These are phyloP conservation scores for Cardiospermum halicacabum DNA, from an alignment of 345 rosid species.

Conservation along the genomic window DNA sequence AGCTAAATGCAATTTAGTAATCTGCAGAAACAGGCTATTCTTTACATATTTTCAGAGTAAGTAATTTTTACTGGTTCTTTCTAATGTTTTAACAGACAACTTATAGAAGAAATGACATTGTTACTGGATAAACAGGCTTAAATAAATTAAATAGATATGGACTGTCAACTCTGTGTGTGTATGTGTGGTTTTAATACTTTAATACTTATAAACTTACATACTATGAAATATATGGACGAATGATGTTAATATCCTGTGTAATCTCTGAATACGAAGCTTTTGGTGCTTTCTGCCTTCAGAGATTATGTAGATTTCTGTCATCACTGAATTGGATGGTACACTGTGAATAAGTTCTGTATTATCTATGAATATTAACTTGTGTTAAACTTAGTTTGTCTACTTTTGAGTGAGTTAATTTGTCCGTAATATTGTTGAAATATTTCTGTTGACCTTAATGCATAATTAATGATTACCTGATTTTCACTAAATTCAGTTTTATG, in stretches of 20 bases:
- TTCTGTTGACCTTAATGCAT: neutral
- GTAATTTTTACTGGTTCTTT: neutral
- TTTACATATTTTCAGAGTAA: neutral
- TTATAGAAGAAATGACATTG: too few relatives aligned
- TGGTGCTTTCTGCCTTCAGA: neutral
- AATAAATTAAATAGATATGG: neutral
- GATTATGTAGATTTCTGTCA: neutral
- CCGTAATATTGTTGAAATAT: conserved; percentile 4
- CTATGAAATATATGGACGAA: neutral
- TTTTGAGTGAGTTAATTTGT: neutral
- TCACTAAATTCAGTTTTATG: neutral
- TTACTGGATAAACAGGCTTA: too few relatives aligned
- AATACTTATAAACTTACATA: neutral
- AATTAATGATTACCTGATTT: neutral
- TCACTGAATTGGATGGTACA: too few relatives aligned
- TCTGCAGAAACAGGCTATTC: neutral
- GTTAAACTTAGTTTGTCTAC: too few relatives aligned
- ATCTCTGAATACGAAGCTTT: neutral
- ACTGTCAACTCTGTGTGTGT: neutral
- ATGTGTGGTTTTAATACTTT: neutral
- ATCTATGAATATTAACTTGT: too few relatives aligned
- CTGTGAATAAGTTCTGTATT: too few relatives aligned
- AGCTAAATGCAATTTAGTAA: neutral
- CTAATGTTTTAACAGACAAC: neutral
- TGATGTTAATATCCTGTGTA: neutral